Evolutionary conservation across 1,139 yeast species (phyloP), one percentile per base, ranked within the genome.

Genomic region (Pneumocystis jirovecii): DNA sequence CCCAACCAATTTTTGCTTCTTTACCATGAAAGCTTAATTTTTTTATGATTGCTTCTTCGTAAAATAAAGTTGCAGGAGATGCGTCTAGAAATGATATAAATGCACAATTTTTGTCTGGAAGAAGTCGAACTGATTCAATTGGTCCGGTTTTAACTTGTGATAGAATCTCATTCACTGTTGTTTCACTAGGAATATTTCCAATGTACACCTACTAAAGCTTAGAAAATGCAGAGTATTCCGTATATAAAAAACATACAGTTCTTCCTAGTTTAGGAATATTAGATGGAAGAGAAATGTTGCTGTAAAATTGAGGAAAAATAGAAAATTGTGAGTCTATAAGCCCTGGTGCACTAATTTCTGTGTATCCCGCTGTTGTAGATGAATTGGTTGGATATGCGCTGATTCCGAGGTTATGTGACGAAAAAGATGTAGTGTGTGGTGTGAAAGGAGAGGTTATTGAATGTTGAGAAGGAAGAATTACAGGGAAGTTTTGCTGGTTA

Each of bases 141-240:
- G 90, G 85, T 34, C 97, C 97, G 40, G 96, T 86, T 70, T 96
- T 83, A 40, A 93, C 96, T 74, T 89, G 93, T 73, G 89, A 93
- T 72, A 93, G 80, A 65, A 93, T 77, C 72, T 89, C 96, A 71
- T 87, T 85, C 3, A 95, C 85, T 39, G 90, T 83, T 66, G 90
- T 81, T 69, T 86, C 89, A n/a, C 81, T 76, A 0, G 97, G 97
- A 61, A 93, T 82, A 73, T 89, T 90, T 15, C 97, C 97, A 71
- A 93, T 79, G 74, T 90, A 89, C 7, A 93, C 96, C 0, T 97
- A 89, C 74, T 97, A 25, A 25, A 50, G 17, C 17, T 50, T 1
- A 50, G 15, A 19, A 44, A 19, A 50, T 50, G 34, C 3, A 31
- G 5, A 3, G 25, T 25, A 50, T 29, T 25, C 1, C 12, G 21